Evolutionary conservation across 78 protist genomes (phyloP).

Genomic region (Chrysochromulina parva): DNA sequence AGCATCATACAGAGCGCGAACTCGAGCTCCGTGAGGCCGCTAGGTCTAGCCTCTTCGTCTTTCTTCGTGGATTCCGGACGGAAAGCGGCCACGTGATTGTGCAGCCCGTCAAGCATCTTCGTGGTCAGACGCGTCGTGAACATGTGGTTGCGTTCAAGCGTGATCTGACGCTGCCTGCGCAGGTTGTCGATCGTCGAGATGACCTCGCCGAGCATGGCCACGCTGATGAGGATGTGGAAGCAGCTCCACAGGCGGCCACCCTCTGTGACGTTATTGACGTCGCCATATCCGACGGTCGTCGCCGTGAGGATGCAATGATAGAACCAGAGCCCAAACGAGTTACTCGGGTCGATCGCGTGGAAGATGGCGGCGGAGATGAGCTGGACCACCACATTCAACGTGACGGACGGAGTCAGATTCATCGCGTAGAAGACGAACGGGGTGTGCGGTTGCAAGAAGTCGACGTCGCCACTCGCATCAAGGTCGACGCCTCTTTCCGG

Average conservation of each 20-base stretch:
- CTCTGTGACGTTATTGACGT: background rate
- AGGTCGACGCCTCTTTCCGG: no score
- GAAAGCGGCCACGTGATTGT: background rate
- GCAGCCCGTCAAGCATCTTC: background rate
- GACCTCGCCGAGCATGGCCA: background rate
- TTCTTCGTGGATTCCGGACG: background rate
- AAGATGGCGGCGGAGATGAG: no score
- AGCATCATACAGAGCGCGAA: background rate
- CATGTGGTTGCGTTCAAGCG: background rate
- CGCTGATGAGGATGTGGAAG: background rate
- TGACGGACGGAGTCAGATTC: no score
- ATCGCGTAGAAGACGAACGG: no score
- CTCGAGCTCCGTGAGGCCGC: background rate
- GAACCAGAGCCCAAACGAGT: no score
- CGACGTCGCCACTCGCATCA: no score
- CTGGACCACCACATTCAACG: no score
- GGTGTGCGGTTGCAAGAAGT: no score
- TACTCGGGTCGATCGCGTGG: no score
- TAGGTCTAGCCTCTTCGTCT: background rate
- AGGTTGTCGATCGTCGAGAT: background rate
- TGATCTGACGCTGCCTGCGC: background rate
- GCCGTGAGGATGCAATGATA: background rate
- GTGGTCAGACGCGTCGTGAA: background rate
- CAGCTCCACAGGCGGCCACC: slow-evolving; percentile 15
- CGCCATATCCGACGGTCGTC: background rate